These are phyloP conservation scores for Coix lacrymajobi DNA, from an alignment of 176 grass and related monocot species.

Conservation along the genomic window DNA sequence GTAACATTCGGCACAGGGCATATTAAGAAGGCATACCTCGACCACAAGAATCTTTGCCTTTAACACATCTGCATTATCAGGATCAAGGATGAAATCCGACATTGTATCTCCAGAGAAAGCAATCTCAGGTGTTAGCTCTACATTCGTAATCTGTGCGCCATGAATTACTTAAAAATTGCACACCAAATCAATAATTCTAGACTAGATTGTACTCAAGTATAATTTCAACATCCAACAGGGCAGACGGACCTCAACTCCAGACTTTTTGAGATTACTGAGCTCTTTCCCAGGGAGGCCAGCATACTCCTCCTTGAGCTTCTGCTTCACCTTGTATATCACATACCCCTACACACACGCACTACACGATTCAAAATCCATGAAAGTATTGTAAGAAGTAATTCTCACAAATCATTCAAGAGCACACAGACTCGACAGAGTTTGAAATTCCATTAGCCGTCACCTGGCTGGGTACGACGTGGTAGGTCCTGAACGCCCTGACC, in stretches of 20 bases:
- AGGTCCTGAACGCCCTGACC: constrained; percentile 93
- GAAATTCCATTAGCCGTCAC: constrained; percentile 1
- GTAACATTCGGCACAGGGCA: neutral
- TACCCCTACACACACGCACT: constrained; percentile 59
- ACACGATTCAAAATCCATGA: neutral
- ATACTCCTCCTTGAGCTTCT: constrained; percentile 87
- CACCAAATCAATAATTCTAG: neutral
- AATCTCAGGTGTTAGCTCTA: constrained; percentile 68
- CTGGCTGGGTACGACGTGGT: constrained; percentile 89
- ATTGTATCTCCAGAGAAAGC: constrained; percentile 92
- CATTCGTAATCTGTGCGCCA: constrained; percentile 56
- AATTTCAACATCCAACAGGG: constrained; percentile 14
- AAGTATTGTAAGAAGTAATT: neutral
- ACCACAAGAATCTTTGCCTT: constrained; percentile 68
- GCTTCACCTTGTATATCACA: constrained; percentile 73
- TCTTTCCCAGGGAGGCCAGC: constrained; percentile 56
- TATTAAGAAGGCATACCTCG: constrained; percentile 42
- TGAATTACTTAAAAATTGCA: neutral
- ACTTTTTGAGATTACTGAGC: constrained; percentile 68
- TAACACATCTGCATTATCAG: constrained; percentile 65
- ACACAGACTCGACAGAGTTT: neutral
- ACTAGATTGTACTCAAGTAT: neutral
- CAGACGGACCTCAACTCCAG: constrained; percentile 90
- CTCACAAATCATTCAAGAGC: neutral
- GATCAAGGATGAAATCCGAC: constrained; percentile 92